Evolutionary conservation across 768 basidiomycete species (phyloP).

Genomic region (Leucosporidium creatinivorum): DNA sequence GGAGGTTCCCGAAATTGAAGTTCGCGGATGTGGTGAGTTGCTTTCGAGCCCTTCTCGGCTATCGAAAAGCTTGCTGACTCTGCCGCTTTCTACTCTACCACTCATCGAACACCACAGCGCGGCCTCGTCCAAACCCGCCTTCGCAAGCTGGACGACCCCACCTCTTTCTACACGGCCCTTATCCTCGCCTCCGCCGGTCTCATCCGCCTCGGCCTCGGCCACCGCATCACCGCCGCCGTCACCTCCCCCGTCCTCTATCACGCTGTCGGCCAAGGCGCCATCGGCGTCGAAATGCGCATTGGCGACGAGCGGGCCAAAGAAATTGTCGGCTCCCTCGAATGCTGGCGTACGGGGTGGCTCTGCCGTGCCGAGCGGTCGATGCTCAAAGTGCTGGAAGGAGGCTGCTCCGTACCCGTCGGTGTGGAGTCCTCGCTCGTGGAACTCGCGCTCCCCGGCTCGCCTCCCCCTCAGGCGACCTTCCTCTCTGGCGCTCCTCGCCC

Average conservation of each 20-base stretch:
- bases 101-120: constrained; percentile 9
- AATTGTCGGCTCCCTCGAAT: constrained; percentile 61
- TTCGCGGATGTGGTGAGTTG: constrained; percentile 81
- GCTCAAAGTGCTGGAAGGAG: constrained; percentile 84
- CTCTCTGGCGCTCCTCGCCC: constrained; percentile 13
- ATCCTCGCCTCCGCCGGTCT: constrained; percentile 92
- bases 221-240: constrained; percentile 69
- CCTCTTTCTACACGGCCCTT: constrained; percentile 73
- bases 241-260: constrained; percentile 67
- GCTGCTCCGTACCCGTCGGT: constrained; percentile 94
- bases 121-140: constrained; percentile 76
- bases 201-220: constrained; percentile 55
- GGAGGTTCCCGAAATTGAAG: constrained; percentile 63
- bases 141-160: constrained; percentile 75
- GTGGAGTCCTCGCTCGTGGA: constrained; percentile 49
- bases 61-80: background rate
- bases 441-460: constrained; percentile 22
- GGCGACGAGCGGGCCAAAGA: constrained; percentile 55
- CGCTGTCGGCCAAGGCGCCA: constrained; percentile 90
- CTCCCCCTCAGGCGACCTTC: constrained; percentile 9
- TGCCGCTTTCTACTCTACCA: background rate
- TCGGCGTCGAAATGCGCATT: constrained; percentile 67
- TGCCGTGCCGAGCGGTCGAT: constrained; percentile 81
- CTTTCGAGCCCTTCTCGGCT: background rate
- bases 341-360: constrained; percentile 67